Evolutionary conservation across 108 stramenopile species (phyloP), one percentile per base, ranked within the genome.

Genomic region (Skeletonema menzelii): DNA sequence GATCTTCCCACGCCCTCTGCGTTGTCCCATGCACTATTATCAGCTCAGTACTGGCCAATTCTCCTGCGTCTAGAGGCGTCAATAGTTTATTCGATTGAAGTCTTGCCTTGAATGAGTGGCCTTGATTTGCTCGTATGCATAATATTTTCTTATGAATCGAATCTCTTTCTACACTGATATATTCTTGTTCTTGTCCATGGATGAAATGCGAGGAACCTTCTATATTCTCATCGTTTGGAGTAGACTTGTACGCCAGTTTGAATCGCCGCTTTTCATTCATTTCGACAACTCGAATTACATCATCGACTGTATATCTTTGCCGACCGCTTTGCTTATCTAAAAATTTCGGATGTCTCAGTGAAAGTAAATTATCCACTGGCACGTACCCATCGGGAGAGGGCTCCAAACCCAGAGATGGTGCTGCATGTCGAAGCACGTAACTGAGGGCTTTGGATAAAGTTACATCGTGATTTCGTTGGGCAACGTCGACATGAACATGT

Each of bases 61-160:
- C 85, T 14, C 84, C 84, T 2, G 79, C 59, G 1, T 85, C 37
- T 0, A 94, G 55, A 35, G 67, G 73, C 11, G 67, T 81, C 24
- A 94, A 66, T 0, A 94, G 69, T 63, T 71, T 47, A 30, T 89
- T 69, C 1, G 84, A 78, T 69, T 85, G 64, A 32, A 94, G 80
- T 3, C 47, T 27, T 17, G 72, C 46, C 27, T 63, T 38, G 34
- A 91, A 75, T 8, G 90, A 89, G 67, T 94, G 93, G 0, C 93
- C 93, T 76, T 94, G 93, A 73, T 91, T 91, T 38, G 93, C 93
- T 38, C 93, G 87, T 60, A 94, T 94, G 70, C 88, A 94, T 12
- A 88, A 67, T 17, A 88, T 69, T 47, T 10, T 35, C 19, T 76
- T 56, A 19, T 56, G 19, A 14, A 13, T 56, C 14, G 42, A 22